Percentiles rank a stretch among this genome's conserved stretches.
Evolutionary conservation across 2,329 filamentous ascomycete species (phyloP).

Genomic region (Epichloe sylvatica): DNA sequence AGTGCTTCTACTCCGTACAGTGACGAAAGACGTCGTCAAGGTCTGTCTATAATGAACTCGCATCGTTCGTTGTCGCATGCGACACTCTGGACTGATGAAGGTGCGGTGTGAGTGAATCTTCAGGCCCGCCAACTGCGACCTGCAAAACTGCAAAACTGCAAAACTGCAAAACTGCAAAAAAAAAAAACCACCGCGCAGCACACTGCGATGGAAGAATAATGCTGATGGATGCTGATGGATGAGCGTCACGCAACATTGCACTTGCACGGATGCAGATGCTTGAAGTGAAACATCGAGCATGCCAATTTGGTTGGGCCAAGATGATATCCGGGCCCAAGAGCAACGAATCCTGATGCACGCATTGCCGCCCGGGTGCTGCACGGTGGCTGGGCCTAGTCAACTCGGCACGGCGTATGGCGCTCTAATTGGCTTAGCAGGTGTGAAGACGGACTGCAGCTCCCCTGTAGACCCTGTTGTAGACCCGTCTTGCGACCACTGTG

Average conservation of each 20-base stretch:
- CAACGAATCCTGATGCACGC: conserved; percentile 18
- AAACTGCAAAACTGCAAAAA: no score
- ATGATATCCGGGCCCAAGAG: neutral
- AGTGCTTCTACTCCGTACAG: no score
- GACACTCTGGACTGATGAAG: no score
- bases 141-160: neutral
- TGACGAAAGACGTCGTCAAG: no score
- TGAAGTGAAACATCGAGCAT: neutral
- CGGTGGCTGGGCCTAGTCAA: conserved; percentile 10
- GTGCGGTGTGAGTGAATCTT: no score
- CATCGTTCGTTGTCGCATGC: no score
- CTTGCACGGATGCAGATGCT: neutral
- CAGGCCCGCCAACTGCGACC: neutral
- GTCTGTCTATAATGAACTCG: no score
- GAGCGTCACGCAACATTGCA: neutral
- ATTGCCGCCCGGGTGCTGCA: conserved; percentile 32
- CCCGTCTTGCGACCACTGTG: neutral
- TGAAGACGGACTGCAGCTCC: neutral
- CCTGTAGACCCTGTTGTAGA: neutral
- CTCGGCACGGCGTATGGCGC: conserved; percentile 21
- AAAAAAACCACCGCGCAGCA: neutral
- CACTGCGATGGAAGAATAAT: neutral
- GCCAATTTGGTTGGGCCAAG: no score
- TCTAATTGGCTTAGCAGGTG: conserved; percentile 23
- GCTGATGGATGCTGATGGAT: neutral